phyloP scores from a whole-genome alignment of 1,284 basidiomycete genomes.

The Sporisorium sorghi region DNA sequence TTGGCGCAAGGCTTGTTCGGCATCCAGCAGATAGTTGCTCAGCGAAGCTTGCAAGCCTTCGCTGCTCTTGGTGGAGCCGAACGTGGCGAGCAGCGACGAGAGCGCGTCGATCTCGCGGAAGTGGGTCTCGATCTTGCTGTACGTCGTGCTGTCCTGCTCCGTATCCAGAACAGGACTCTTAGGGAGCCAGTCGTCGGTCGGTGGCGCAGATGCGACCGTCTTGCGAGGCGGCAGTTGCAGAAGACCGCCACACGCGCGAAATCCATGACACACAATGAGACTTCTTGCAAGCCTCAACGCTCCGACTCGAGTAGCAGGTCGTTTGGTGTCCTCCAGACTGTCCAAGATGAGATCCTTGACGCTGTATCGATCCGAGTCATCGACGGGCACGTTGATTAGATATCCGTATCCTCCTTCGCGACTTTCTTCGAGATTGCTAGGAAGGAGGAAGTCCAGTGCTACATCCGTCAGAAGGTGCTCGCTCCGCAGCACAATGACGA shows the following conservation, averaged over 20 bases:
- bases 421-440: constrained; percentile 4
- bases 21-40: constrained; percentile 79
- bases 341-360: constrained; percentile 60
- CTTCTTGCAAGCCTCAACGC: constrained; percentile 54
- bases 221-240: constrained; percentile 33
- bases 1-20: constrained; percentile 73
- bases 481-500: constrained; percentile 56
- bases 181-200: constrained; percentile 20
- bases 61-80: constrained; percentile 15
- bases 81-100: constrained; percentile 30
- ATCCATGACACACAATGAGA: constrained; percentile 51
- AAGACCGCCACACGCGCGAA: constrained; percentile 38
- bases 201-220: not conserved
- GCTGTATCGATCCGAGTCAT: constrained; percentile 46
- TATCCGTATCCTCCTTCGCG: constrained; percentile 10
- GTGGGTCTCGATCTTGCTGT: constrained; percentile 30
- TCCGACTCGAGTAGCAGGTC: constrained; percentile 35
- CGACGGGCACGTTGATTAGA: constrained; percentile 23
- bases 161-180: not conserved
- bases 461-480: constrained; percentile 55
- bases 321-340: constrained; percentile 32
- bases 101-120: constrained; percentile 43
- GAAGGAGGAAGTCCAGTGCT: constrained; percentile 51
- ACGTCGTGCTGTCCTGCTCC: not conserved
- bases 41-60: constrained; percentile 36